Base-by-base conservation (phyloP, 2,329 filamentous ascomycete species). In the Westerdykella aurantiaca region DNA sequence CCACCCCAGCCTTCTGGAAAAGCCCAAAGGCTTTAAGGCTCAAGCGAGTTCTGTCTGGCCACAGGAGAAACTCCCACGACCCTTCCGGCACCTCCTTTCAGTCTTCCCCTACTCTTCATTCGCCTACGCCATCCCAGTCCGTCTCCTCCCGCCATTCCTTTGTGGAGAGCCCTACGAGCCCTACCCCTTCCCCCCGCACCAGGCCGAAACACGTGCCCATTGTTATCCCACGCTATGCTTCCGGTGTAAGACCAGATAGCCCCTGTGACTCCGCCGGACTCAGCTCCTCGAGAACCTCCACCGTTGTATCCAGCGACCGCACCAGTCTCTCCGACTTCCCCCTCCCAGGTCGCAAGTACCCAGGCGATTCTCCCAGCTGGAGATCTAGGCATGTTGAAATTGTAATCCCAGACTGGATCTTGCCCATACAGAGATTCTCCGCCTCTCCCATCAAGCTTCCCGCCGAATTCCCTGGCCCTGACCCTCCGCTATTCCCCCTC, bases 321-420 rank as follows among this genome's bases (percentile, higher is more conserved):
- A 58, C 57, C 25, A 64, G 57, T 48, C 50, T 61, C 45, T 59
- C 55, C 31, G 49, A 51, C 38, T 58, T 59, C 25, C 53, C 57
- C 22, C 50, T 56, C 7, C 55, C 60, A 42, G 53, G 49, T 40
- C 54, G 55, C 47, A 64, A 60, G 47, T 57, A 56, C 37, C 51
- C 58, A 37, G 56, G 53, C 41, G 56, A 63, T 43, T 63, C 61
- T 37, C 55, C 55, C 17, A 63, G 53, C 45, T 46, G 55, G 40
- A 55, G 60, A 53, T 60, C 66, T 38, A 64, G 72, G 65, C 70
- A 75, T 74, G 72, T 74, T 45, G 70, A 73, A 62, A 73, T 74
- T 55, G 58, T 71, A 47, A 73, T 74, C 49, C 69, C 71, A 35
- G 55, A 66, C 43, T 73, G 66, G 66, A 70, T 68, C 41, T 56